Evolutionary conservation across 768 basidiomycete species (phyloP), one percentile per base, ranked within the genome.

Genomic region (Lentinula sp.): DNA sequence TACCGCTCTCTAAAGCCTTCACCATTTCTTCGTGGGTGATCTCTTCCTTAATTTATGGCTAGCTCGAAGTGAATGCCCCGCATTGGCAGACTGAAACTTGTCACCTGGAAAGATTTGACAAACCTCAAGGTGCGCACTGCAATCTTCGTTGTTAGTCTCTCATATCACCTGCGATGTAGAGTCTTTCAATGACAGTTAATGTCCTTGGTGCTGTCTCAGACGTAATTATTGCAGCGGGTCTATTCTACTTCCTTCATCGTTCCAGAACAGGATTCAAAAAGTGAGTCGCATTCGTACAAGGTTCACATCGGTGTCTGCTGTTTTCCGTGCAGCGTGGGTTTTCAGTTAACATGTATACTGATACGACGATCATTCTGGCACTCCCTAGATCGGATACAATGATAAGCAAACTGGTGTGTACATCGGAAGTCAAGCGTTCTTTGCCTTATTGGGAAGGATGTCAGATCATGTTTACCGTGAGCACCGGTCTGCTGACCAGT

Each of bases 171-270:
- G 28, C 16, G 57, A 55, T 52, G n/a, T 59, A 83, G 82, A 77
- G 78, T 35, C 71, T 83, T 35, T 84, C 83, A 4, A 82, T 83
- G 76, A 73, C 81, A 51, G 81, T 85, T 42, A 84, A 85, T 64
- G 74, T 81, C 6, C 66, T 83, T 37, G 81, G 79, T 8, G 82
- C 80, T 7, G 74, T 76, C 15, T 71, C 79, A 15, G 83, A 85
- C 64, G 73, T 81, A 36, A 63, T 79, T 57, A 85, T 85, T 51
- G 79, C 82, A 39, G 74, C 73, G 48, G 74, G 78, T 35, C 70
- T 85, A 28, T 81, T 79, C 65, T 76, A 71, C 63, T 80, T 81
- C 66, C 73, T 85, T 12, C 77, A 79, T 48, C 71, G 73, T 41
- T 82, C 82, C 41, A 72, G 81, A 46, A 84, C 82, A 32, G 81